These are phyloP conservation scores for Phytophthora capsici DNA, from an alignment of 352 stramenopile species.

Conservation along the genomic window DNA sequence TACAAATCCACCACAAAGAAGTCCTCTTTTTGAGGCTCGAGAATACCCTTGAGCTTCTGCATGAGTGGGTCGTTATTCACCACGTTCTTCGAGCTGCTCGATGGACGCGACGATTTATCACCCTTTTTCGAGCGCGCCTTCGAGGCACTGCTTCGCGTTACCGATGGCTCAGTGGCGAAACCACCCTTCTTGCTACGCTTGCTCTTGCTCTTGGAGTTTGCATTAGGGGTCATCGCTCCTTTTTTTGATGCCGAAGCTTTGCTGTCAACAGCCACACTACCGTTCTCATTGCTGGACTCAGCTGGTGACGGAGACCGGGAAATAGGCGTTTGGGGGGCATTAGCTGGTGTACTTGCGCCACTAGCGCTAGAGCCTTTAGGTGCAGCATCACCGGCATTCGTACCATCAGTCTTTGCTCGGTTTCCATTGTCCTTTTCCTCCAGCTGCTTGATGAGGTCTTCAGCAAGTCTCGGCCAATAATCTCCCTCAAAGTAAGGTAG, in stretches of 20 bases:
- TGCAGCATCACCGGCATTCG: constrained; percentile 18
- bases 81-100: constrained; percentile 70
- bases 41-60: constrained; percentile 97
- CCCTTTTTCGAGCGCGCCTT: constrained; percentile 78
- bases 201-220: constrained; percentile 68
- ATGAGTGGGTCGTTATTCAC: constrained; percentile 95
- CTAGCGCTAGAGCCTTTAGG: constrained; percentile 9
- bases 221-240: constrained; percentile 35
- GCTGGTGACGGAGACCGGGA: constrained; percentile 58
- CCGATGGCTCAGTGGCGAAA: constrained; percentile 56
- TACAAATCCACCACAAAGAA: constrained; percentile 98
- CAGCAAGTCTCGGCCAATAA: constrained; percentile 98
- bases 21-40: constrained; percentile 99
- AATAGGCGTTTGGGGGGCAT: constrained; percentile 49
- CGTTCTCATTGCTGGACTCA: constrained; percentile 49
- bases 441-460: constrained; percentile 99
- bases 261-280: constrained; percentile 7
- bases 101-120: constrained; percentile 41
- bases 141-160: constrained; percentile 70
- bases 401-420: constrained; percentile 32
- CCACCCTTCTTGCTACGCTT: constrained; percentile 55
- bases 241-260: constrained; percentile 32
- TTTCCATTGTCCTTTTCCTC: constrained; percentile 89
- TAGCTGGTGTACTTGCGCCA: constrained; percentile 16
- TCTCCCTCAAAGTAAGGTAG: constrained; percentile 99